Percentiles rank a stretch among this genome's conserved stretches.
phyloP scores from a whole-genome alignment of 257 asterid species.

The Salvia miltiorrhiza region DNA sequence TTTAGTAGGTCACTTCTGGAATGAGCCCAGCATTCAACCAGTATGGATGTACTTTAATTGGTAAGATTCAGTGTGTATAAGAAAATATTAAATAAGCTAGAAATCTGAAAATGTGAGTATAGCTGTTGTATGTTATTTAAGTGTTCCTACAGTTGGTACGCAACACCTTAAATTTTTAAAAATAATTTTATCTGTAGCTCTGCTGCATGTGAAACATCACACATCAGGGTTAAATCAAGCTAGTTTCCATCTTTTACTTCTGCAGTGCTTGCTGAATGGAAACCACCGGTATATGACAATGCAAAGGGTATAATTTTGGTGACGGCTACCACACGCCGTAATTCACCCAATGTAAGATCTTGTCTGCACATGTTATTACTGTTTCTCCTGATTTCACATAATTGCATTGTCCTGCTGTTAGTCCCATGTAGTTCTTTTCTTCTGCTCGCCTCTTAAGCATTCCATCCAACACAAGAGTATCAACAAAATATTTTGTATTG shows the following conservation, averaged over 20 bases:
- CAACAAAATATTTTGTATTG: not conserved
- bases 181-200: not conserved
- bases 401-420: not conserved
- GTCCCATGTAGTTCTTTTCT: not conserved
- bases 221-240: not conserved
- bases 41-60: constrained; percentile 76
- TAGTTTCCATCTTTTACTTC: constrained; percentile 15
- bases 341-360: constrained; percentile 82
- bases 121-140: not conserved
- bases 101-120: not conserved
- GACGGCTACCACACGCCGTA: constrained; percentile 95
- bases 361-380: not conserved
- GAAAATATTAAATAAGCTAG: not conserved
- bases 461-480: not conserved
- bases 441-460: not conserved
- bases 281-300: constrained; percentile 89
- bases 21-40: constrained; percentile 84
- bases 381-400: not conserved
- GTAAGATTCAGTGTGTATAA: constrained; percentile 30
- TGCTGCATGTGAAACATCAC: constrained; percentile 11
- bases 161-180: not conserved
- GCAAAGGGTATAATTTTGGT: constrained; percentile 65
- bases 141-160: not conserved
- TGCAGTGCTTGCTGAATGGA: constrained; percentile 94
- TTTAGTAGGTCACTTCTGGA: constrained; percentile 81